A percentile compares a stretch with the other conserved stretches of the same genome.
phyloP scores from a whole-genome alignment of 2,329 filamentous ascomycete species.

The Endocalyx cinctus region DNA sequence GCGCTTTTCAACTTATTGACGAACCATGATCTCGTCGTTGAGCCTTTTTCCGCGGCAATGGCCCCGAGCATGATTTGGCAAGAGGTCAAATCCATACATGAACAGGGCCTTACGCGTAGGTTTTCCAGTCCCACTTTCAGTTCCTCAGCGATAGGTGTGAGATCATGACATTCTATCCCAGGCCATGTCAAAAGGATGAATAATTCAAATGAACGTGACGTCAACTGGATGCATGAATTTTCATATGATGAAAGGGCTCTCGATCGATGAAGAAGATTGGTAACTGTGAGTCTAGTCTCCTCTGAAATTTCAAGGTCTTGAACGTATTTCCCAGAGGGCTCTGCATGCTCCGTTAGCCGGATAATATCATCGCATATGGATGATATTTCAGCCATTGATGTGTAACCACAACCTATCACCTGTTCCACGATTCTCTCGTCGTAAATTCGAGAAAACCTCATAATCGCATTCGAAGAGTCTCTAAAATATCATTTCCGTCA shows the following conservation, averaged over 20 bases:
- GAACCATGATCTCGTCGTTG: constrained; percentile 18
- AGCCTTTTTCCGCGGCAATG: constrained; percentile 13
- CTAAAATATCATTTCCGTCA: constrained; percentile 5
- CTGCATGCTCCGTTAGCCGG: background rate
- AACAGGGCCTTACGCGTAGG: constrained; percentile 12
- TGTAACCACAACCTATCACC: background rate
- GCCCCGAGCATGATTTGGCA: constrained; percentile 19
- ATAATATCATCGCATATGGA: background rate
- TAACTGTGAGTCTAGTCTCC: constrained; percentile 1
- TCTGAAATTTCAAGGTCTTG: constrained; percentile 1
- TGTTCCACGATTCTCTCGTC: constrained; percentile 9
- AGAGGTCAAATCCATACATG: constrained; percentile 18
- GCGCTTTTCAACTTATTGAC: constrained; percentile 9
- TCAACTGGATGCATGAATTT: constrained; percentile 3
- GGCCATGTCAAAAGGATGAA: constrained; percentile 16
- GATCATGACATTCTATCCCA: constrained; percentile 2
- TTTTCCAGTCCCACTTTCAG: constrained; percentile 11
- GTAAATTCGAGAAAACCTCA: constrained; percentile 11
- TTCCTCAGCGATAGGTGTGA: constrained; percentile 10
- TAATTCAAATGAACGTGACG: constrained; percentile 14
- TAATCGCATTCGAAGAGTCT: constrained; percentile 10
- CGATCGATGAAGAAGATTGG: constrained; percentile 2
- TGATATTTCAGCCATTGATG: background rate
- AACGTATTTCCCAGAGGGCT: constrained; percentile 1
- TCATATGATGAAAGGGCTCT: background rate